These are phyloP conservation scores for Colletotrichum agaves DNA, from an alignment of 2,329 filamentous ascomycete species.

Conservation along the genomic window DNA sequence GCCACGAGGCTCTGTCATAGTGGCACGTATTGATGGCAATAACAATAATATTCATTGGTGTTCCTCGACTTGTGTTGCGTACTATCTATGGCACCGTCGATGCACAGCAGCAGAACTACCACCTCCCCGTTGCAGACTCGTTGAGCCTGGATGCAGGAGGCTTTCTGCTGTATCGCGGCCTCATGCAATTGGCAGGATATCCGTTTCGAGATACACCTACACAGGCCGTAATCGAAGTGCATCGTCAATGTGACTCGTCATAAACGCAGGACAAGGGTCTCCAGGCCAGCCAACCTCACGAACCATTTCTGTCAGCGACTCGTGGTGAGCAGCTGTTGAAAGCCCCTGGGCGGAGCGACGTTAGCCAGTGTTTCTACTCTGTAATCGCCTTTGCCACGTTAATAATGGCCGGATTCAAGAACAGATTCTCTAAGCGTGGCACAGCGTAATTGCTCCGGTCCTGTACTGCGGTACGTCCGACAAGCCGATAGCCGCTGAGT, in stretches of 20 bases:
- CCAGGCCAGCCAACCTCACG: neutral
- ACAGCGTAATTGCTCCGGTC: no score
- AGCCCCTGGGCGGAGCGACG: neutral
- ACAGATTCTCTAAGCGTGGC: neutral
- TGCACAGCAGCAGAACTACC: neutral
- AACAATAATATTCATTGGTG: neutral
- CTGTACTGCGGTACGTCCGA: neutral
- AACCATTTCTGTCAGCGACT: neutral
- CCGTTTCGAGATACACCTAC: conserved; percentile 12
- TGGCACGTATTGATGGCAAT: no score
- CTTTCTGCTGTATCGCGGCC: conserved; percentile 3
- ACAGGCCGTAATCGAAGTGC: conserved; percentile 25
- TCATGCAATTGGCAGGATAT: conserved; percentile 1
- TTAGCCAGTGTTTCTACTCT: conserved; percentile 7
- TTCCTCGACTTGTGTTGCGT: conserved; percentile 11
- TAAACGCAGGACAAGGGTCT: conserved; percentile 12
- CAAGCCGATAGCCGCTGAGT: conserved; percentile 7
- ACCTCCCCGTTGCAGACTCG: conserved; percentile 8
- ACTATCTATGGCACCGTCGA: neutral
- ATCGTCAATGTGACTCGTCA: conserved; percentile 26
- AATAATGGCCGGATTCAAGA: no score
- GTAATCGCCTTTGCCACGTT: conserved; percentile 1
- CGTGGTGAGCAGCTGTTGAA: neutral
- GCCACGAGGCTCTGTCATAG: no score
- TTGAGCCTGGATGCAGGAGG: conserved; percentile 15